phyloP scores from a whole-genome alignment of 352 stramenopile genomes.

The Globisporangium sylvaticum region DNA sequence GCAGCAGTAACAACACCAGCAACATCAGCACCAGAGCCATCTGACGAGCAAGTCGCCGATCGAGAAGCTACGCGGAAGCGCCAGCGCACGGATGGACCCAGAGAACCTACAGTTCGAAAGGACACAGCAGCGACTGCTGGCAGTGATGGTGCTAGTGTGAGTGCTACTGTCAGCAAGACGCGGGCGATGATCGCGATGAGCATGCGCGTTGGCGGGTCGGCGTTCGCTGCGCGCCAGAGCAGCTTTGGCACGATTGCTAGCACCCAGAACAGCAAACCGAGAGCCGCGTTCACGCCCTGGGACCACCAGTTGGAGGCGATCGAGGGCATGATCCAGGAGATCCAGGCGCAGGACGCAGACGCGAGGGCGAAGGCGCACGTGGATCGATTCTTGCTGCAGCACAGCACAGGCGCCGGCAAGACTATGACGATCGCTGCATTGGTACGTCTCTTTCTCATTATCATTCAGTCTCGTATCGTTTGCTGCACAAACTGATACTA shows the following conservation, averaged over 20 bases:
- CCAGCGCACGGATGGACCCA: constrained; percentile 7
- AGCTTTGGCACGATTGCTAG: constrained; percentile 6
- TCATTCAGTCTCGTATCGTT: background rate
- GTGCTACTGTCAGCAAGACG: background rate
- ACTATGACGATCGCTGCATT: constrained; percentile 73
- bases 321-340: constrained; percentile 41
- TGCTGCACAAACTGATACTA: background rate
- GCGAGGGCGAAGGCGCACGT: constrained; percentile 13
- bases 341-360: constrained; percentile 24
- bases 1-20: background rate
- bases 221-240: constrained; percentile 13
- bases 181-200: constrained; percentile 34
- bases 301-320: constrained; percentile 59
- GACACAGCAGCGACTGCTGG: too few species aligned
- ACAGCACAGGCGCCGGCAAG: constrained; percentile 82
- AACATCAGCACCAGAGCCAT: background rate
- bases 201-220: constrained; percentile 50
- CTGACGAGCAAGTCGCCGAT: constrained; percentile 6
- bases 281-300: constrained; percentile 51
- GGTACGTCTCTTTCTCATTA: constrained; percentile 14
- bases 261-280: background rate
- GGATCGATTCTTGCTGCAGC: constrained; percentile 65
- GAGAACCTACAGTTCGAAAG: background rate
- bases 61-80: constrained; percentile 20
- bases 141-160: background rate